Conservation (phyloP, 1,139 yeast species). For the Geotrichum phurueaensis region DNA sequence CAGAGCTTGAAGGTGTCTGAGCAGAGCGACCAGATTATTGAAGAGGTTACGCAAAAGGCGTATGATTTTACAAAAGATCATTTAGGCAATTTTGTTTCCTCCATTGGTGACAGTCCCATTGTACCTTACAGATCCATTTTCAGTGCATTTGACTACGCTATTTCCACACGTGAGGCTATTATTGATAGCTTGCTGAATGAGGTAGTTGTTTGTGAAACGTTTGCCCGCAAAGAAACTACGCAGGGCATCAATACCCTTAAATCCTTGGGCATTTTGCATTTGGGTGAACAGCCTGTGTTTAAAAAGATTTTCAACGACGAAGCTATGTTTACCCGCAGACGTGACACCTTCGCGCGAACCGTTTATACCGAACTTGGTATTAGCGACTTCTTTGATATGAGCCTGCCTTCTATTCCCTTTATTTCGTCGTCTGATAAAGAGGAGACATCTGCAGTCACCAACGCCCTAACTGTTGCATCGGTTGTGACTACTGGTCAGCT, state of each 20-base stretch:
- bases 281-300: slow-evolving; percentile 47
- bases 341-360: slow-evolving; percentile 56
- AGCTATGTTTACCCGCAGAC: slow-evolving; percentile 75
- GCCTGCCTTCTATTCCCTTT: slow-evolving; percentile 38
- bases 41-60: slow-evolving; percentile 50
- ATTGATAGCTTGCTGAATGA: slow-evolving; percentile 56
- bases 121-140: slow-evolving; percentile 58
- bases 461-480: slow-evolving; percentile 37
- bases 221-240: slow-evolving; percentile 58
- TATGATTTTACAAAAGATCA: slow-evolving; percentile 56
- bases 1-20: slow-evolving; percentile 54
- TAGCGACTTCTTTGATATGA: slow-evolving; percentile 62
- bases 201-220: slow-evolving; percentile 60
- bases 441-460: slow-evolving; percentile 34
- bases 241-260: slow-evolving; percentile 58
- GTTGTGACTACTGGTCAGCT: slow-evolving; percentile 36
- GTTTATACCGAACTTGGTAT: slow-evolving; percentile 56
- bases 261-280: slow-evolving; percentile 43
- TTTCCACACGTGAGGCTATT: slow-evolving; percentile 61
- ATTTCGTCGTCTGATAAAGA: slow-evolving; percentile 10
- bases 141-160: slow-evolving; percentile 65
- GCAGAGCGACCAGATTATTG: slow-evolving; percentile 57
- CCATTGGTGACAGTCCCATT: slow-evolving; percentile 53
- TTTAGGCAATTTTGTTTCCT: slow-evolving; percentile 49
- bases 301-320: slow-evolving; percentile 69